Evolutionary conservation across 306 rosid species (phyloP).

Genomic region (Acacia acuminata): DNA sequence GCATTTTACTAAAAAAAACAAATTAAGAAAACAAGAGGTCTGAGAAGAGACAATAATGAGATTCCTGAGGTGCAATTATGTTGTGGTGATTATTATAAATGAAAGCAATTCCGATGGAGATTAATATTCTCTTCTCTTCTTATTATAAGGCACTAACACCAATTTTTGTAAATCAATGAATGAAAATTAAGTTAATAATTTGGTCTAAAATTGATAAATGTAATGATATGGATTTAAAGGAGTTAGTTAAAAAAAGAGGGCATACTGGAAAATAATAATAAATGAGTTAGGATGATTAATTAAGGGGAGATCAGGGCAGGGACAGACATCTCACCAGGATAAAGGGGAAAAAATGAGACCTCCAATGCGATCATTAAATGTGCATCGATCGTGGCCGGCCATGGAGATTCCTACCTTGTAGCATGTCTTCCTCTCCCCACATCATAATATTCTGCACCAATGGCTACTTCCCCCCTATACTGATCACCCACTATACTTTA

Average conservation of each 20-base stretch:
- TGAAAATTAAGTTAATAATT: too few species aligned
- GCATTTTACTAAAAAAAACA: not conserved
- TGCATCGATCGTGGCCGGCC: slow-evolving; percentile 45
- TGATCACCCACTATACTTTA: not conserved
- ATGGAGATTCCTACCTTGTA: slow-evolving; percentile 39
- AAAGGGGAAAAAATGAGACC: slow-evolving; percentile 60
- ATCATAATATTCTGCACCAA: not conserved
- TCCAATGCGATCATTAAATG: slow-evolving; percentile 64
- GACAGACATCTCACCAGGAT: slow-evolving; percentile 84
- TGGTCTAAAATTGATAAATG: too few species aligned
- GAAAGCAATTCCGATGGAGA: too few species aligned
- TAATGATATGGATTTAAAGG: too few species aligned
- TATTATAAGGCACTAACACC: too few species aligned
- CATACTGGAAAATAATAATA: too few species aligned
- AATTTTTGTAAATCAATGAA: too few species aligned
- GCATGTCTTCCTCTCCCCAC: not conserved
- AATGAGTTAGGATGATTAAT: slow-evolving; percentile 29
- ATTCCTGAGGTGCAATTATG: slow-evolving; percentile 56
- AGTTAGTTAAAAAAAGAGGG: too few species aligned
- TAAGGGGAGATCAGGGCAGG: slow-evolving; percentile 32
- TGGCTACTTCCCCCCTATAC: too few species aligned
- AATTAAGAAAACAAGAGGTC: not conserved
- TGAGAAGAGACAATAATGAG: slow-evolving; percentile 50
- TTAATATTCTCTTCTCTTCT: too few species aligned
- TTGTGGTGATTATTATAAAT: too few species aligned